A percentile compares a stretch with the other conserved stretches of the same genome.
Evolutionary conservation across 768 basidiomycete genomes (phyloP).

Genomic region (Tulasnella sp.): DNA sequence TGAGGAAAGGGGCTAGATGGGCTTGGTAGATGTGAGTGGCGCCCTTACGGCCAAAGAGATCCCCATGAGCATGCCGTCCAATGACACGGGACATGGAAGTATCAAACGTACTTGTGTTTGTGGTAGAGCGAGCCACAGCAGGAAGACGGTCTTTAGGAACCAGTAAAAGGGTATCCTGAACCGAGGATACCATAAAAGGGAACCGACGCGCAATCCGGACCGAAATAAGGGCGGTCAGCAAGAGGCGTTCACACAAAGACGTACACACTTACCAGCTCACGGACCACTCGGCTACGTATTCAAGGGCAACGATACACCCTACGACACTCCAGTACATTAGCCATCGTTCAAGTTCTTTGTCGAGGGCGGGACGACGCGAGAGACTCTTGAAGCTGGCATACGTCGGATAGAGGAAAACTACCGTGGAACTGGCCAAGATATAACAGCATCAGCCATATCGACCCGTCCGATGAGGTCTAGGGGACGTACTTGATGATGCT

Average conservation of each 20-base stretch:
- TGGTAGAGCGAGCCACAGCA: conserved; percentile 82
- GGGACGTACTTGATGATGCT: background rate
- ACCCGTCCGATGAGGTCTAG: background rate
- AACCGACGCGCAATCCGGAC: background rate
- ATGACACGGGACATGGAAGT: background rate
- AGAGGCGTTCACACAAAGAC: background rate
- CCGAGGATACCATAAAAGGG: background rate
- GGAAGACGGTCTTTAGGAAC: conserved; percentile 64
- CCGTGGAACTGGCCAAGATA: conserved; percentile 34
- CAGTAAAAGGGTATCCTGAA: conserved; percentile 83
- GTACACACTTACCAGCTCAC: conserved; percentile 57
- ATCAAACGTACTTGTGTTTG: conserved; percentile 43
- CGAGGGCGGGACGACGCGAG: conserved; percentile 71
- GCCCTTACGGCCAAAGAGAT: conserved; percentile 33
- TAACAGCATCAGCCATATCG: background rate
- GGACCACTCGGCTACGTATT: conserved; percentile 77
- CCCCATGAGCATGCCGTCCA: background rate
- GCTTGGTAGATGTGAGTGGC: conserved; percentile 71
- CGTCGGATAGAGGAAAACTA: conserved; percentile 79
- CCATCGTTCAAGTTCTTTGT: conserved; percentile 82
- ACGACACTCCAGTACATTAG: conserved; percentile 77
- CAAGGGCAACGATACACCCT: conserved; percentile 56
- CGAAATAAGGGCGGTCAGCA: background rate
- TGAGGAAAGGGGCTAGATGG: conserved; percentile 75
- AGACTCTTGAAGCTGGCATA: conserved; percentile 96